Evolutionary conservation across 768 basidiomycete genomes (phyloP), one percentile per base, ranked within the genome.

Genomic region (Rubroboletus satanas): DNA sequence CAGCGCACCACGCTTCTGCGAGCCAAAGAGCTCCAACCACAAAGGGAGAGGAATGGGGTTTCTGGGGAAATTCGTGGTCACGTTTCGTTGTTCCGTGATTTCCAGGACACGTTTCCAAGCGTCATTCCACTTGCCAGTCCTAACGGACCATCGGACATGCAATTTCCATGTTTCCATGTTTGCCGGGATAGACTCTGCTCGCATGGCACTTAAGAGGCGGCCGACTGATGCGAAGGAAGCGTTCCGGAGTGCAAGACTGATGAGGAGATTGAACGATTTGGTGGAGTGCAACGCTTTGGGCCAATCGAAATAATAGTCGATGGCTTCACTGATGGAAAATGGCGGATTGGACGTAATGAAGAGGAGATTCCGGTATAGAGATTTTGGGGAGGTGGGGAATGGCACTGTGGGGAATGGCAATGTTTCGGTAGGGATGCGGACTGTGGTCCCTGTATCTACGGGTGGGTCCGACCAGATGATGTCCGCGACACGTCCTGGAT

Each of bases 11-110:
- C 71, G 68, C 51, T 76, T 77, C 57, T 67, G 62, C 17, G 74
- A 73, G 45, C 75, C 74, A 59, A 82, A 79, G 59, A 88, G 80
- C 57, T 88, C 85, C 42, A 82, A 54, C 86, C 84, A 88, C 48
- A 88, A 66, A 5, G 70, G 64, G 28, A 82, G 71, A 28, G 78
- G 80, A 32, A 77, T 69, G 31, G 55, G 41, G 7, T 55, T 57
- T 28, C 8, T 41, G 26, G 37, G 46, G 10, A 29, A 31, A 7
- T 37, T 51, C 23, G 55, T 38, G 29, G 61, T 29, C 54, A 52
- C 43, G 28, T 38, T 48, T 29, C 35, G 58, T 52, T 54, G 45
- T 23, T 49, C 37, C 2, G 60, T 52, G 31, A 68, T 56, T 43
- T 64, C 47, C 59, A 70, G 62, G 28, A 76, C 72, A 45, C 74